These are phyloP conservation scores for Cystobasidium pallidum DNA, from an alignment of 1,284 basidiomycete species.

Conservation along the genomic window DNA sequence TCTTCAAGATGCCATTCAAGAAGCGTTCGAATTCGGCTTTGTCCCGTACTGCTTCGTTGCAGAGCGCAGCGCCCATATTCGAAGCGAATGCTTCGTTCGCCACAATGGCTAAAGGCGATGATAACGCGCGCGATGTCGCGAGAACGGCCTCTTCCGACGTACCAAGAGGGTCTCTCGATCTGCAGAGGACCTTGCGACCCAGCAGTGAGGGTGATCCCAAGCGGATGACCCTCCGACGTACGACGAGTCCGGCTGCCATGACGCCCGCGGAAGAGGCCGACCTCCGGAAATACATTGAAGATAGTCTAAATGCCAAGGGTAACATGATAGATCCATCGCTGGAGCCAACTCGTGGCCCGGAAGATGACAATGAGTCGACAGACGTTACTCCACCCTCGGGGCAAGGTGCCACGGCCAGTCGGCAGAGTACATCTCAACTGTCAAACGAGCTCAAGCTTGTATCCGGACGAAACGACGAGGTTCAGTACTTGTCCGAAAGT, in stretches of 20 bases:
- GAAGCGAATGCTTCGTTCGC: background rate
- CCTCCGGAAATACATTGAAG: background rate
- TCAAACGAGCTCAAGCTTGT: background rate
- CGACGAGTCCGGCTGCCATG: slow-evolving; percentile 16
- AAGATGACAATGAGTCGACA: background rate
- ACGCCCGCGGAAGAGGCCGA: slow-evolving; percentile 10
- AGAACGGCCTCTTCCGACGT: background rate
- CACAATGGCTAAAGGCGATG: background rate
- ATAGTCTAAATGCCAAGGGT: background rate
- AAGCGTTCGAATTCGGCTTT: slow-evolving; percentile 2
- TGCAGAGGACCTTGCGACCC: slow-evolving; percentile 21
- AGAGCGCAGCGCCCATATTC: background rate
- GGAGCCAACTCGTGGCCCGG: no score
- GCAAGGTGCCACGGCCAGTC: background rate
- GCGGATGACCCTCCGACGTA: background rate
- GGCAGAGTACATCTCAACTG: slow-evolving; percentile 1
- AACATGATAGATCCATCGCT: no score
- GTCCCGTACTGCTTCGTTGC: slow-evolving; percentile 7
- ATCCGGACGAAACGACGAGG: background rate
- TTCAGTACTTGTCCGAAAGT: background rate
- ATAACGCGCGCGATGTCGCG: background rate
- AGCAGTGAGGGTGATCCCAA: slow-evolving; percentile 11
- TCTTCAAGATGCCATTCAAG: slow-evolving; percentile 22
- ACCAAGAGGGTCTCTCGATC: slow-evolving; percentile 20
- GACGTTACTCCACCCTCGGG: background rate